Evolutionary conservation across 306 rosid species (phyloP), one percentile per base, ranked within the genome.

Genomic region (Quercus gilva): DNA sequence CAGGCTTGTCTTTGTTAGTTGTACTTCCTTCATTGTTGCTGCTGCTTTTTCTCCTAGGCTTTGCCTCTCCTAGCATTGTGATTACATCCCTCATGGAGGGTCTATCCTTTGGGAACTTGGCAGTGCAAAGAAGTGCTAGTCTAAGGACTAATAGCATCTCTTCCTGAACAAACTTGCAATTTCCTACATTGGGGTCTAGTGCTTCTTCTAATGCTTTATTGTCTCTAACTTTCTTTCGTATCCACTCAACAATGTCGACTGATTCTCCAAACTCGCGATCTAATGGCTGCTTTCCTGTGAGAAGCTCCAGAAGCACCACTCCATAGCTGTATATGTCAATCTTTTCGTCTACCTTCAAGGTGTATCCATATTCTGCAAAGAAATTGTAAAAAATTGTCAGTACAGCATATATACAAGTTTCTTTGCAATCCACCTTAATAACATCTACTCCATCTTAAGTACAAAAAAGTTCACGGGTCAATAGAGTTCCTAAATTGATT

Each of bases 41-140:
- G 52, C 87, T 87, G 85, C 94, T 88, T 85, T 96, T 96, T 69
- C 98, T 85, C 23, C 98, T 51, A n/a, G 99, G 99, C 77, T 89
- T 93, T 78, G 98, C 99, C 86, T 93, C 99, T 83, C 84, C 98
- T 75, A 96, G 97, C 96, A 96, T 96, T 80, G 91, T 91, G 73
- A 88, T 87, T 57, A 93, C 97, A 83, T 96, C 98, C 84, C 91
- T 96, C 99, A 96, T 96, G 83, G 92, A 86, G 6, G 98, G 99
- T 74, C 98, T 93, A 55, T 93, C 99, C 80, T 88, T 93, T 1
- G 99, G 97, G 68, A 83, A 89, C 87, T 89, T 93, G 69, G 96
- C 90, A 25, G 99, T 95, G 89, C 99, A 95, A 26, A 93, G 85
- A 79, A 90, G 87, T 55, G 99, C 97, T 83, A 95, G 84, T 79